Evolutionary conservation across 768 basidiomycete genomes (phyloP).

Genomic region (Hericium erinaceus): DNA sequence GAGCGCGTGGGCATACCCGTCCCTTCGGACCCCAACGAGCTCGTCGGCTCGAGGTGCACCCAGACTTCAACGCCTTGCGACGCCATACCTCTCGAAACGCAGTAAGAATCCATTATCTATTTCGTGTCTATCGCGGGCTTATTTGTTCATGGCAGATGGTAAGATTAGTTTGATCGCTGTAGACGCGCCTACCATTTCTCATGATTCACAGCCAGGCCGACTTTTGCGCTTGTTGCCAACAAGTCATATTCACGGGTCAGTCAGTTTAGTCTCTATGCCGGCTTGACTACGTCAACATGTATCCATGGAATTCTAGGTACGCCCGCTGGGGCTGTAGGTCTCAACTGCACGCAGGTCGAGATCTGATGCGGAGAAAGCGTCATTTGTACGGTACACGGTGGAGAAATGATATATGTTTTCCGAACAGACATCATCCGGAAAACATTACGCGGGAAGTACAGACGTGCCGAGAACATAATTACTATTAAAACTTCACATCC

Average conservation of each 20-base stretch:
- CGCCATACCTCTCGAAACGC: not conserved
- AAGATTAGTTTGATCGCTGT: no score
- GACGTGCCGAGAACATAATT: no score
- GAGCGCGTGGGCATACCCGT: not conserved
- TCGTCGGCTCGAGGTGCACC: not conserved
- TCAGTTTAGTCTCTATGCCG: not conserved
- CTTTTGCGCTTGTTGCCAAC: not conserved
- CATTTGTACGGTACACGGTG: no score
- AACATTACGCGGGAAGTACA: no score
- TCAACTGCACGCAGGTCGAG: not conserved
- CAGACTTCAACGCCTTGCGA: not conserved
- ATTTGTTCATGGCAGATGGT: no score
- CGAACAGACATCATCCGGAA: no score
- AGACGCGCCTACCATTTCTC: not conserved
- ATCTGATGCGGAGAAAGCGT: not conserved
- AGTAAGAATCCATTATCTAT: no score
- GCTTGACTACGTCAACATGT: not conserved
- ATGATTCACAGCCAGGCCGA: not conserved
- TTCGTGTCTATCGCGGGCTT: no score
- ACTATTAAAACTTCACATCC: no score
- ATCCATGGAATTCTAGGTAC: not conserved
- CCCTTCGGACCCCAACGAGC: conserved; percentile 1
- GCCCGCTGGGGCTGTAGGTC: not conserved
- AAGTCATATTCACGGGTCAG: not conserved
- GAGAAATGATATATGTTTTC: no score